These are phyloP conservation scores for Lentinula lateritia DNA, from an alignment of 768 basidiomycete genomes.

Conservation along the genomic window DNA sequence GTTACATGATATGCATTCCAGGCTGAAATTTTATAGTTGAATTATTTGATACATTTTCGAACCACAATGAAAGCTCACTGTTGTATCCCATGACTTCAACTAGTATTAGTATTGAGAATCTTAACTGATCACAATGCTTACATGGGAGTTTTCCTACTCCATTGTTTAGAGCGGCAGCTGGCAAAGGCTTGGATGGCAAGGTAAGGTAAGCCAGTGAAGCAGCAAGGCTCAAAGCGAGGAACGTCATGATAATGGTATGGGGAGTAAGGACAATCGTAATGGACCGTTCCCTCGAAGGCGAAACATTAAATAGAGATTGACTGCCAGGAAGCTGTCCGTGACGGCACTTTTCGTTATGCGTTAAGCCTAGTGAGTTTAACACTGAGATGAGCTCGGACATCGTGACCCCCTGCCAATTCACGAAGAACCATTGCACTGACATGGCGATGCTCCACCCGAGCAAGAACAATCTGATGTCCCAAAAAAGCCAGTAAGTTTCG, in stretches of 20 bases:
- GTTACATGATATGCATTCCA: slow-evolving; percentile 67
- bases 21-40: slow-evolving; percentile 27
- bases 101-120: not conserved
- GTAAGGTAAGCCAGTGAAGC: not conserved
- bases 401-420: not conserved
- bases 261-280: slow-evolving; percentile 2
- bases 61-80: slow-evolving; percentile 29
- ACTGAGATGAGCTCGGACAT: not conserved
- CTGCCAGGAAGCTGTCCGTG: not conserved
- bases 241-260: not conserved
- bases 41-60: not conserved
- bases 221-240: slow-evolving; percentile 1
- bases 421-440: not conserved
- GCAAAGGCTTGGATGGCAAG: not conserved
- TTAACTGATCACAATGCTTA: slow-evolving; percentile 13
- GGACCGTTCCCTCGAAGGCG: not conserved
- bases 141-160: slow-evolving; percentile 32
- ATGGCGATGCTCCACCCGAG: not conserved
- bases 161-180: not conserved
- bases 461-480: not conserved
- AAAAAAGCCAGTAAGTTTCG: not conserved
- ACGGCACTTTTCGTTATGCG: not conserved
- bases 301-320: not conserved
- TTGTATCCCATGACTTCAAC: slow-evolving; percentile 56
- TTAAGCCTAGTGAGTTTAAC: not conserved